A percentile compares a stretch with the other conserved stretches of the same genome.
These are phyloP conservation scores for Bidens hawaiensis DNA, from an alignment of 140 eudicot species.

Conservation along the genomic window DNA sequence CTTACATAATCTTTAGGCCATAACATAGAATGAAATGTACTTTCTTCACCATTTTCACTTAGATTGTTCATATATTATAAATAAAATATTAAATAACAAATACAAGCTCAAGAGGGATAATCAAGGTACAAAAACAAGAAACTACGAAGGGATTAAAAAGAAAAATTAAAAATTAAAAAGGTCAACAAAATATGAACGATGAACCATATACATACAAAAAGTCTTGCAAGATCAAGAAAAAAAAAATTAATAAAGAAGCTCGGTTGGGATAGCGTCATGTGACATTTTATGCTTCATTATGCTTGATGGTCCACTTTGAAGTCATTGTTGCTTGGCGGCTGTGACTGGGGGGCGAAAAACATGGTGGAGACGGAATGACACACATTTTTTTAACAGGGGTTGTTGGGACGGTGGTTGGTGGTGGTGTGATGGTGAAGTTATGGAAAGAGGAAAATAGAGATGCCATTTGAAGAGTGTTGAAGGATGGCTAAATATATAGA, in stretches of 20 bases:
- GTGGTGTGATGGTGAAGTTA: conserved; percentile 40
- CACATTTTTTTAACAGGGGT: background rate
- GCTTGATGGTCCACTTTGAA: conserved; percentile 5
- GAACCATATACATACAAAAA: background rate
- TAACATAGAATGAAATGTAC: too few species aligned
- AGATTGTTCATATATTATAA: too few species aligned
- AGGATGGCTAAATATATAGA: conserved; percentile 28
- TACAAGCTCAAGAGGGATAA: conserved; percentile 69
- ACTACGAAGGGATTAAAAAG: background rate
- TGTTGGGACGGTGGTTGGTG: conserved; percentile 24
- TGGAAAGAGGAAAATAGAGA: conserved; percentile 25
- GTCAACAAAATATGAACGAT: background rate
- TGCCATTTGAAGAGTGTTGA: conserved; percentile 31
- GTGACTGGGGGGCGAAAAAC: conserved; percentile 14
- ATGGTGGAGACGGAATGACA: conserved; percentile 7
- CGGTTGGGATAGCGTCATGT: conserved; percentile 44
- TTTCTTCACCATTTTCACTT: too few species aligned
- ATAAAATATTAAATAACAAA: background rate
- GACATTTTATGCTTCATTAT: background rate
- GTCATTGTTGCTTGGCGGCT: background rate
- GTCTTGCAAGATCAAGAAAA: conserved; percentile 90
- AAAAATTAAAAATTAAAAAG: background rate
- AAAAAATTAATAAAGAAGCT: conserved; percentile 17
- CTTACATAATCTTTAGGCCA: too few species aligned
- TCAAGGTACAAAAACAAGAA: background rate